Evolutionary conservation across 2,329 filamentous ascomycete species (phyloP), one percentile per base, ranked within the genome.

Genomic region (Capronia epimyces): DNA sequence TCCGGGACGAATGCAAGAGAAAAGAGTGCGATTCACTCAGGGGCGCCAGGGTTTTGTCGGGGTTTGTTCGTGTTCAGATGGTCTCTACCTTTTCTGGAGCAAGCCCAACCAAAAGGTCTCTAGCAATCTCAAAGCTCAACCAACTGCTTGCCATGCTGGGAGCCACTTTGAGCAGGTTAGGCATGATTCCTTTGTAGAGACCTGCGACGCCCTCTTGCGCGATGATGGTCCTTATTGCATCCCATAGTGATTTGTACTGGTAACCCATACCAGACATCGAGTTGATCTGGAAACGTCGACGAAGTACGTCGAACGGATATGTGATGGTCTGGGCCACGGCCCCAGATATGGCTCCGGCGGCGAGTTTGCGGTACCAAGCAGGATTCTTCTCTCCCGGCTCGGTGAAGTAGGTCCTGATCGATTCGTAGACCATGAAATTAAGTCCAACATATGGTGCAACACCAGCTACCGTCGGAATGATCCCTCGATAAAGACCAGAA

Each of bases 191-290:
- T 69, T 97, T 98, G 76, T 97, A 98, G 37, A 98, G 72, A 44
- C 93, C 93, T 53, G 77, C 77, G 47, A 91, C 32, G 24, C 93
- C 93, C 71, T 98, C 93, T 62, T 95, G 83, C 41, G 79, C 71
- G 48, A 95, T 69, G 62, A 98, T 98, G 44, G 87, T 81, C 45
- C 75, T 80, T 57, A 98, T 74, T 2, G 93, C 93, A 65, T 95
- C 89, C 56, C 81, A 77, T 37, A 98, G 84, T 5, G 84, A 86
- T 64, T 87, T 89, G 74, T 98, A 98, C 67, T 91, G 82, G 71
- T 96, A 97, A 44, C 93, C 93, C 83, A 98, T 91, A 45, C 93
- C 93, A 42, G 87, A 89, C 93, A 98, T 98, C 47, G 93, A 96
- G 71, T 98, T 98, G 73, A 98, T 93, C 67, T 98, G 93, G 68